Conservation (phyloP, 2,329 filamentous ascomycete genomes). For the Penicillium capsulatum region DNA sequence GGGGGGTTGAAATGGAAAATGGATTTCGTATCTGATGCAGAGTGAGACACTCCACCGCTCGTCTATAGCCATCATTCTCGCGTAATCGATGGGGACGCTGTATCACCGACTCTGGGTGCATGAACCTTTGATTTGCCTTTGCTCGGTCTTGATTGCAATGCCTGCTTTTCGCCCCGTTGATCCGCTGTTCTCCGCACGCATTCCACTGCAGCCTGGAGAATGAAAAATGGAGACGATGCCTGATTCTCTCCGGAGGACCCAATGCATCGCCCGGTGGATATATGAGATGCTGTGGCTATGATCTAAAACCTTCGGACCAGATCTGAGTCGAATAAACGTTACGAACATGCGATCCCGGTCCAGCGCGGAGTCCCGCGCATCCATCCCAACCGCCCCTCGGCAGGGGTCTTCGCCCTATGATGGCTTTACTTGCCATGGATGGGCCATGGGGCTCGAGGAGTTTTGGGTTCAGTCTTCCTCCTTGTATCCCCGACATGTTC, state of each 20-base stretch:
- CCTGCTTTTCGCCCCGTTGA: constrained; percentile 9
- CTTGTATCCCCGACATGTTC: neutral
- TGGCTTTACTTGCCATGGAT: constrained; percentile 8
- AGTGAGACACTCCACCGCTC: constrained; percentile 17
- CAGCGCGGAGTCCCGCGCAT: constrained; percentile 2
- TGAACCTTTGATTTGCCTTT: constrained; percentile 4
- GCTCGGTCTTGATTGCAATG: neutral
- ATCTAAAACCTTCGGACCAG: too few relatives aligned
- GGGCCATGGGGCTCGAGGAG: constrained; percentile 1
- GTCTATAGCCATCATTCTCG: constrained; percentile 16
- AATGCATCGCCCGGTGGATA: too few relatives aligned
- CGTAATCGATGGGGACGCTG: constrained; percentile 11
- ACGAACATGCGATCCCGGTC: constrained; percentile 6
- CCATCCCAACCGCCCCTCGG: constrained; percentile 8
- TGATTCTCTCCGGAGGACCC: too few relatives aligned
- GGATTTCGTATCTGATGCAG: too few relatives aligned
- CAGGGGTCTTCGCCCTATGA: constrained; percentile 5
- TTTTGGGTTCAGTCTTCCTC: constrained; percentile 5
- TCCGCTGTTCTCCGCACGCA: constrained; percentile 10
- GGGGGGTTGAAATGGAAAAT: too few relatives aligned
- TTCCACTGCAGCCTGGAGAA: neutral
- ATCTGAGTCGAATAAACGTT: constrained; percentile 6
- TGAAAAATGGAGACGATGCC: neutral
- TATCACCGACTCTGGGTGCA: constrained; percentile 4
- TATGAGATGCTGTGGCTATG: too few relatives aligned